Base-by-base conservation (phyloP, 768 basidiomycete genomes). In the Chiua virens region DNA sequence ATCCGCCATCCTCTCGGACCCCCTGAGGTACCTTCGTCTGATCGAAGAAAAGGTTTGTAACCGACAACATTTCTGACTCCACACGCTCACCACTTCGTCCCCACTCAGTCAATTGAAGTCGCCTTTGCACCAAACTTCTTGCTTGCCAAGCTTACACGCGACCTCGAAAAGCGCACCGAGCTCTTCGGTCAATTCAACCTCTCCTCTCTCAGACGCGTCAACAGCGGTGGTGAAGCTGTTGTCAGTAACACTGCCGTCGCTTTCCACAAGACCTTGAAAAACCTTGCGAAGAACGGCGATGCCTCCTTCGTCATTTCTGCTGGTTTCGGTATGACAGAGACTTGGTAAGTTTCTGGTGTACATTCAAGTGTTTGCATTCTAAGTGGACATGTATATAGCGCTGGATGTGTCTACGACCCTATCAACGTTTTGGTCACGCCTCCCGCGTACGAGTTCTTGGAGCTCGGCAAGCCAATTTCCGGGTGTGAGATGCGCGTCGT, bases 201-300 rank as follows among this genome's bases (percentile, higher is more conserved):
- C 4, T 64, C 70, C 6, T 60, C 58, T 8, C 57, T 77, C 27
- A 60, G 46, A 37, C 67, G 66, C 4, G 57, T 77, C 28, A 75
- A 75, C 55, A 72, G 74, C 13, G 75, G 75, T 20, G 75, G 75
- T 28, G 75, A 76, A 54, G 66, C 75, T 1, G 71, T 74, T 0
- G 73, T 75, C 11, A 65, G 69, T 21, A 66, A 53, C 25, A 73
- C 71, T 5, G 75, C 74, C 3, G 55, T 71, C 10, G 69, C 68
- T 17, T 74, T 77, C 51, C 60, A 63, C n/a, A 65, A 58, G 21
- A 66, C 60, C 6, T 58, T 76, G 13, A 59, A 64, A 23, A 64
- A 50, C 30, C 60, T 66, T 8, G 53, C 60, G 5, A 65, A 55
- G 40, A 50, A 60, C 30, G 56, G 53, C 0, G 30, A 57, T 7